These are phyloP conservation scores for Pouteria campechiana DNA, from an alignment of 179 eudicot species.

Conservation along the genomic window DNA sequence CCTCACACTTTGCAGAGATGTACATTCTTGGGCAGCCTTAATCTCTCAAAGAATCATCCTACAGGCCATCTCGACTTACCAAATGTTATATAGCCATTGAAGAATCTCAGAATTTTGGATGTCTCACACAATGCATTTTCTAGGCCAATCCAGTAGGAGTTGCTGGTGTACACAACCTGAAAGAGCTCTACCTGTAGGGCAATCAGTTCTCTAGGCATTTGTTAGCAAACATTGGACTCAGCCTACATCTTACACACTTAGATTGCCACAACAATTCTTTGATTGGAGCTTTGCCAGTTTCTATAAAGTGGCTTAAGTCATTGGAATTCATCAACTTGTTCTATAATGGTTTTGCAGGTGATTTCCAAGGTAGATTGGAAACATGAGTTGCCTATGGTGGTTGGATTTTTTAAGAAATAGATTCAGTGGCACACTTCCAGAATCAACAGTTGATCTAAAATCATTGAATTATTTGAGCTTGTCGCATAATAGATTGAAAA, in stretches of 20 bases:
- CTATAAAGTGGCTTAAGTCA: constrained; percentile 34
- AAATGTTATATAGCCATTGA: constrained; percentile 25
- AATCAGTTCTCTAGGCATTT: constrained; percentile 66
- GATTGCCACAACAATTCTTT: constrained; percentile 51
- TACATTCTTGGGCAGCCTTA: constrained; percentile 34
- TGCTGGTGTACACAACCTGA: constrained; percentile 46
- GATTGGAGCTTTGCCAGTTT: constrained; percentile 40
- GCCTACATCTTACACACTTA: constrained; percentile 53
- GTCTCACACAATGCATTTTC: constrained; percentile 59
- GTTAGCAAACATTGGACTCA: constrained; percentile 63
- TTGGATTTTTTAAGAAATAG: constrained; percentile 59
- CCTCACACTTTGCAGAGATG: constrained; percentile 49
- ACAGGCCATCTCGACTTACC: constrained; percentile 32
- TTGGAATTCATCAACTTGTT: constrained; percentile 35
- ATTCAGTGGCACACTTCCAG: constrained; percentile 49
- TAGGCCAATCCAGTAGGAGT: constrained; percentile 55
- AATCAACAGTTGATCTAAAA: constrained; percentile 41
- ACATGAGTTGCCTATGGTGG: constrained; percentile 32
- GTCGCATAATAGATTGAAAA: constrained; percentile 43
- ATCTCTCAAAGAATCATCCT: constrained; percentile 42
- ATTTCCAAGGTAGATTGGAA: constrained; percentile 61
- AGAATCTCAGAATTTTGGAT: constrained; percentile 42
- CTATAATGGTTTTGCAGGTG: constrained; percentile 46
- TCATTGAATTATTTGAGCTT: constrained; percentile 35
- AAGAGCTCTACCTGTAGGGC: constrained; percentile 46